A percentile compares a stretch with the other conserved stretches of the same genome.
Conservation (phyloP, 257 asterid genomes). For the Lantana camara region DNA sequence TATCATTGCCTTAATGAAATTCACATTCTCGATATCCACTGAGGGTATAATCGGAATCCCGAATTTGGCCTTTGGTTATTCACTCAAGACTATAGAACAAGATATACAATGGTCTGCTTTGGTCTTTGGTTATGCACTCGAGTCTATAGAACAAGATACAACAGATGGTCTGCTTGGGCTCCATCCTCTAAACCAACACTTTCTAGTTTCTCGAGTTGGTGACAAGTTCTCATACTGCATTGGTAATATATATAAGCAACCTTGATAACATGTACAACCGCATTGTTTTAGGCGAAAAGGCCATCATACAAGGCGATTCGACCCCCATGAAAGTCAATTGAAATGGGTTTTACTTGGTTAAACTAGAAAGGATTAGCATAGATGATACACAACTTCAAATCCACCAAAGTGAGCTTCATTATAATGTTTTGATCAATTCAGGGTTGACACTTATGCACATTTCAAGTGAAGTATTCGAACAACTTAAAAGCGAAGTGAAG, state of each 20-base stretch:
- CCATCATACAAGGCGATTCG: constrained; percentile 24
- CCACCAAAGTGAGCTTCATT: neutral
- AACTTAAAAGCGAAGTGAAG: constrained; percentile 5
- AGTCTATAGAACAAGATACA: neutral
- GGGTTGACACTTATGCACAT: neutral
- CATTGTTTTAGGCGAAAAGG: constrained; percentile 29
- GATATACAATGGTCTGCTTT: no score
- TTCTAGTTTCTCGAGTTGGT: constrained; percentile 24
- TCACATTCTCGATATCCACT: no score
- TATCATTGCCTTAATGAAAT: no score
- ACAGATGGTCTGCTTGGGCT: constrained; percentile 30
- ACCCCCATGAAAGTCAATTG: constrained; percentile 4
- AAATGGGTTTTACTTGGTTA: constrained; percentile 8
- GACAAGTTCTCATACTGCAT: constrained; percentile 31
- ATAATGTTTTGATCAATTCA: constrained; percentile 4
- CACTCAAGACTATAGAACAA: no score
- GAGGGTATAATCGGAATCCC: no score
- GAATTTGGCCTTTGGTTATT: no score
- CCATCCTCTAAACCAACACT: neutral
- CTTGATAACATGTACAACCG: constrained; percentile 33
- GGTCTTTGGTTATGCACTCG: no score
- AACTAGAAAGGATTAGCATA: constrained; percentile 20
- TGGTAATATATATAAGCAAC: constrained; percentile 32
- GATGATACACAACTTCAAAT: constrained; percentile 9
- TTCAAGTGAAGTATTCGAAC: neutral